phyloP scores from a whole-genome alignment of 352 stramenopile species.

The Peronosclerospora sorghi region DNA sequence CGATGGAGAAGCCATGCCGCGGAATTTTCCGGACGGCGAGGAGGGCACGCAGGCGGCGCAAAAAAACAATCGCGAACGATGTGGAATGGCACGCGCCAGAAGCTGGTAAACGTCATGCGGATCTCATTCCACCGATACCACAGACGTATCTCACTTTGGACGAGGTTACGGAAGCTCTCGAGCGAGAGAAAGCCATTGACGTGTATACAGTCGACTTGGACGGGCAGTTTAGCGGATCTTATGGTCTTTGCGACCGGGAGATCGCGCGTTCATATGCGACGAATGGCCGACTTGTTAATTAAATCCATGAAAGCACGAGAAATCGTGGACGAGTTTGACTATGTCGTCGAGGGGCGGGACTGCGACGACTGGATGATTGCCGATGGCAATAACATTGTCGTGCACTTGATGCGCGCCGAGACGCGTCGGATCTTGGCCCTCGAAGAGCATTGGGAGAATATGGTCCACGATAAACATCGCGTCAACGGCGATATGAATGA shows the following conservation, averaged over 20 bases:
- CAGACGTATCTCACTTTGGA: slow-evolving; percentile 68
- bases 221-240: slow-evolving; percentile 69
- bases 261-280: slow-evolving; percentile 77
- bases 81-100: slow-evolving; percentile 59
- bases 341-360: slow-evolving; percentile 77
- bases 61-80: slow-evolving; percentile 4
- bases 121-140: slow-evolving; percentile 54
- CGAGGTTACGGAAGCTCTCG: slow-evolving; percentile 52
- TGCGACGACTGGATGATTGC: slow-evolving; percentile 90
- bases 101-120: slow-evolving; percentile 54
- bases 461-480: slow-evolving; percentile 73
- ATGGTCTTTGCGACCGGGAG: slow-evolving; percentile 85
- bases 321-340: slow-evolving; percentile 66
- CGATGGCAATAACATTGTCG: slow-evolving; percentile 84
- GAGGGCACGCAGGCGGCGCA: neutral
- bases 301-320: slow-evolving; percentile 66
- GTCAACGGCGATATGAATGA: slow-evolving; percentile 73
- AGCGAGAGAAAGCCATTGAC: slow-evolving; percentile 65
- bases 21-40: slow-evolving; percentile 46
- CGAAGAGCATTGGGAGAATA: slow-evolving; percentile 77
- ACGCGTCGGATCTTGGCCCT: slow-evolving; percentile 64
- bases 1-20: slow-evolving; percentile 55
- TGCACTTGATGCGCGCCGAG: slow-evolving; percentile 78
- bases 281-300: slow-evolving; percentile 85
- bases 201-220: slow-evolving; percentile 64